Percentiles rank a stretch among this genome's conserved stretches.
These are phyloP conservation scores for Arthroderma sp. DNA, from an alignment of 2,329 filamentous ascomycete species.

Conservation along the genomic window DNA sequence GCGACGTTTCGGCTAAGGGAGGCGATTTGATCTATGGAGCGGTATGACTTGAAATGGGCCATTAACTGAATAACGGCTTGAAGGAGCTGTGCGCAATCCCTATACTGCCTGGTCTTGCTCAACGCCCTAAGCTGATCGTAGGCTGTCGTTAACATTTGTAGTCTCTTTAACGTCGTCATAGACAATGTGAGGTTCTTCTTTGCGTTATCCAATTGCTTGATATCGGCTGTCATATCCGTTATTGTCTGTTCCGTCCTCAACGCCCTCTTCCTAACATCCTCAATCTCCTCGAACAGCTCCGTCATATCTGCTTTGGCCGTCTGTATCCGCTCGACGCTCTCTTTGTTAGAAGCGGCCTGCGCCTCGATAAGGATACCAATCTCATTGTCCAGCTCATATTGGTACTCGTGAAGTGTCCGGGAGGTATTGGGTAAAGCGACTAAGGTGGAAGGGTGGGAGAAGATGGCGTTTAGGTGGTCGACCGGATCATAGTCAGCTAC, in stretches of 20 bases:
- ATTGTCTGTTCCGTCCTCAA: constrained; percentile 90
- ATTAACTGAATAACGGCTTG: constrained; percentile 95
- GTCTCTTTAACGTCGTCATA: constrained; percentile 91
- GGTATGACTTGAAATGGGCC: constrained; percentile 95
- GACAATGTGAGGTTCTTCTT: constrained; percentile 93
- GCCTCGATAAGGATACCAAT: constrained; percentile 59
- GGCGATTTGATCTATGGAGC: constrained; percentile 96
- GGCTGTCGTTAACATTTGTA: constrained; percentile 98
- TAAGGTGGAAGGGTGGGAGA: constrained; percentile 77
- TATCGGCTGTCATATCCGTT: constrained; percentile 97
- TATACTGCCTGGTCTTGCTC: constrained; percentile 76
- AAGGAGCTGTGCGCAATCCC: constrained; percentile 83
- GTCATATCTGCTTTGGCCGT: constrained; percentile 79
- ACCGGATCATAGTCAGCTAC: constrained; percentile 84
- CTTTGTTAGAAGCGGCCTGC: constrained; percentile 73
- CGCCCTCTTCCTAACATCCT: constrained; percentile 77
- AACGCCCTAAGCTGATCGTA: constrained; percentile 86
- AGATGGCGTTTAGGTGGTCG: constrained; percentile 83
- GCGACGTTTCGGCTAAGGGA: constrained; percentile 83
- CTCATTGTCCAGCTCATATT: constrained; percentile 68
- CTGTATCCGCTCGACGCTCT: constrained; percentile 83
- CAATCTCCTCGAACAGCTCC: constrained; percentile 85
- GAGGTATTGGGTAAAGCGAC: constrained; percentile 63
- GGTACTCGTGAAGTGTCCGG: constrained; percentile 57
- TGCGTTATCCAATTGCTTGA: constrained; percentile 90